Evolutionary conservation across 108 stramenopile species (phyloP), one percentile per base, ranked within the genome.

Genomic region (Asterionellopsis glacialis): DNA sequence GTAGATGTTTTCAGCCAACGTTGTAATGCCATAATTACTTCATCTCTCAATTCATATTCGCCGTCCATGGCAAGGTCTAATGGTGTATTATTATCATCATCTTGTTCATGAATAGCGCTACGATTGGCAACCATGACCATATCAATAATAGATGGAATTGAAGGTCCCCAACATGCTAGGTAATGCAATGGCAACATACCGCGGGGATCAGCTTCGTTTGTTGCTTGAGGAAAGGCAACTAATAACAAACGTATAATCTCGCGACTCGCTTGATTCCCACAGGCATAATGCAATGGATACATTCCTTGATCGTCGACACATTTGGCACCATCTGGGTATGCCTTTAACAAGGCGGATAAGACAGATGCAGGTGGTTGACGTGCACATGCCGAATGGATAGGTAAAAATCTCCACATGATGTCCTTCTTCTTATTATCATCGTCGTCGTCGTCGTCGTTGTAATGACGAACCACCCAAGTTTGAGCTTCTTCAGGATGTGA

Each of bases 141-240:
- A 43, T 91, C 90, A 44, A 91, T 56, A 18, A 81, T 74, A 11
- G 63, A 62, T n/a, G 80, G 65, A 5, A 64, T 57, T 25, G 69
- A 69, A 19, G 87, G 87, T 27, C 90, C 90, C 86, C 86, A 91
- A 59, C 83, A 85, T 13, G 84, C 82, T 39, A 91, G 41, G 56
- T 88, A 91, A 60, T 91, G 90, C 56, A 91, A 68, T 7, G 90
- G 87, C 38, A 91, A 64, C 90, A 91, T 91, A 1, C 90, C 90
- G 23, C 78, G 73, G 15, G 90, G 87, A 72, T 91, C 90, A 5
- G 48, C 43, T 5, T 50, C 48, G 48, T 76, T 69, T 38, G 83
- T 76, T 26, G 85, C 91, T n/a, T 83, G 67, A 11, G 87, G 87
- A 65, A 71, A 82, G 49, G 42, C 42, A 72, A 84, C 76, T 14